A percentile compares a stretch with the other conserved stretches of the same genome.
These are phyloP conservation scores for Malus sylvestris DNA, from an alignment of 306 rosid species.

Conservation along the genomic window DNA sequence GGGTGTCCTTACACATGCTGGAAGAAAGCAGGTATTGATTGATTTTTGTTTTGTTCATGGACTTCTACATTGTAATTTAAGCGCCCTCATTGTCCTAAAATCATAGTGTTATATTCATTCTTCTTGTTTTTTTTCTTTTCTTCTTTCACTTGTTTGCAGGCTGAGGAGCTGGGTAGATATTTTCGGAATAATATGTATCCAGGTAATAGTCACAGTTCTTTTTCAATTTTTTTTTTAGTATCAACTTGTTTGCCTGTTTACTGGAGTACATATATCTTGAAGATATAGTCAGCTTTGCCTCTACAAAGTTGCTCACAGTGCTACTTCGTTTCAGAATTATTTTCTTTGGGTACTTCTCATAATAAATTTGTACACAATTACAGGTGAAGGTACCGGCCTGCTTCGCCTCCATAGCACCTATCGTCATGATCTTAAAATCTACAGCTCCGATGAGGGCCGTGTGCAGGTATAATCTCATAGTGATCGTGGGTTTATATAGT, in stretches of 20 bases:
- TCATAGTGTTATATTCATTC: constrained; percentile 7
- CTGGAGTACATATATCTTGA: background rate
- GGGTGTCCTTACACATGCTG: constrained; percentile 98
- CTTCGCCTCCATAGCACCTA: constrained; percentile 99
- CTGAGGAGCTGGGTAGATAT: constrained; percentile 98
- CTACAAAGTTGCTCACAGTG: background rate
- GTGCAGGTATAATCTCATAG: constrained; percentile 63
- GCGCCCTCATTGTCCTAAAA: background rate
- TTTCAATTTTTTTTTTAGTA: background rate
- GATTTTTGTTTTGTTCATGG: background rate
- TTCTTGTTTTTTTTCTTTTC: constrained; percentile 1
- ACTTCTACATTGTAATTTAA: background rate
- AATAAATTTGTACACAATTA: constrained; percentile 23
- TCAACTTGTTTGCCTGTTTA: background rate
- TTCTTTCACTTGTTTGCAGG: constrained; percentile 43
- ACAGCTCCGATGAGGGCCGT: constrained; percentile 99
- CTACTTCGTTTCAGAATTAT: background rate
- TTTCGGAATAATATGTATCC: constrained; percentile 95
- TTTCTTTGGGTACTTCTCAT: constrained; percentile 1
- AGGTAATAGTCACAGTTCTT: constrained; percentile 40
- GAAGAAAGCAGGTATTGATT: constrained; percentile 81
- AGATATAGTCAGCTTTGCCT: background rate
- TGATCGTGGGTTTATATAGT: background rate
- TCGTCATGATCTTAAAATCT: constrained; percentile 93
- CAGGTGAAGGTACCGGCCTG: constrained; percentile 97